Evolutionary conservation across 306 rosid genomes (phyloP).

Genomic region (Inga oerstediana): DNA sequence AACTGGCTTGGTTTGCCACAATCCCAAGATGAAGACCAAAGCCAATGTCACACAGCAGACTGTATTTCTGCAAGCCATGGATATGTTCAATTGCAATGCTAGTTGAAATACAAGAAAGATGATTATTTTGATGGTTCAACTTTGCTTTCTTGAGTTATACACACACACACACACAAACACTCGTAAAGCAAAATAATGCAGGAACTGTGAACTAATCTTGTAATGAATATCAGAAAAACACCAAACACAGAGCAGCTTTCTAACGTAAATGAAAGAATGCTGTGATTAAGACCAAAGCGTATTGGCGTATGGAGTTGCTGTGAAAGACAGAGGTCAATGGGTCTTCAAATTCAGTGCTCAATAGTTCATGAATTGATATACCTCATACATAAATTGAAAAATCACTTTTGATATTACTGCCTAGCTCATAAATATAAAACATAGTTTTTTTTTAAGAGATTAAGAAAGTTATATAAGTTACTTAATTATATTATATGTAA

Average conservation of each 20-base stretch:
- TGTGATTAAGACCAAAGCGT: constrained; percentile 24
- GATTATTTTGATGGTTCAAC: constrained; percentile 3
- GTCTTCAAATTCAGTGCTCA: neutral
- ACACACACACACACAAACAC: neutral
- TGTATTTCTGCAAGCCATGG: constrained; percentile 28
- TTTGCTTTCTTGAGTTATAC: neutral
- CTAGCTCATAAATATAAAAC: too few species aligned
- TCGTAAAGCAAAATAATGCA: too few species aligned
- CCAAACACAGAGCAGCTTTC: neutral
- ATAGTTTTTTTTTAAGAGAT: too few species aligned
- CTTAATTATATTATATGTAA: too few species aligned
- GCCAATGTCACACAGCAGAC: constrained; percentile 20
- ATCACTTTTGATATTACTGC: neutral
- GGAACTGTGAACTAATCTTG: neutral
- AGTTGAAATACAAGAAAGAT: constrained; percentile 17
- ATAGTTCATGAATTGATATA: neutral
- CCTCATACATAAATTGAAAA: neutral
- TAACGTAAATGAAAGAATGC: constrained; percentile 2
- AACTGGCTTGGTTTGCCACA: constrained; percentile 25
- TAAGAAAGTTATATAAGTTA: too few species aligned
- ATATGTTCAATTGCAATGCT: neutral
- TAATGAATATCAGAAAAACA: neutral
- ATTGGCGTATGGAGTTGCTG: neutral
- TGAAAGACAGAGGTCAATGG: neutral
- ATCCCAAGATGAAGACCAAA: constrained; percentile 32